These are phyloP conservation scores for Dipteronia dyeriana DNA, from an alignment of 345 rosid species.

Conservation along the genomic window DNA sequence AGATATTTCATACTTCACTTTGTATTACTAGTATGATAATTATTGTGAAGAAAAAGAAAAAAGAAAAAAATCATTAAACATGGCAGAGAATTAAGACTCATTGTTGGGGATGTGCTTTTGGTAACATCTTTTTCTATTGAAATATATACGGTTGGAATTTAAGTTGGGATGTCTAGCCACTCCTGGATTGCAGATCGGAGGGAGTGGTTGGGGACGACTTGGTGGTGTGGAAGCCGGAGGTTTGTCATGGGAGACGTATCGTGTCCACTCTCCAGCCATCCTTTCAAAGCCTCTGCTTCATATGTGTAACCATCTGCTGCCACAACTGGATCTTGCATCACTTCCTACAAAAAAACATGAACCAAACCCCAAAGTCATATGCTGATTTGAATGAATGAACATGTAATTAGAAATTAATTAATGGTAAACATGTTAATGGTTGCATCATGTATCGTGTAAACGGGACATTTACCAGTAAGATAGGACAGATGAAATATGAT, in stretches of 20 bases:
- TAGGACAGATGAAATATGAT: slow-evolving; percentile 45
- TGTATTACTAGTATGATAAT: no score
- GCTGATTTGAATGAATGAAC: neutral
- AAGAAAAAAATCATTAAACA: no score
- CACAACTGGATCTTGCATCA: slow-evolving; percentile 76
- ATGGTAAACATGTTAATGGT: neutral
- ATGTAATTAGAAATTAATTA: neutral
- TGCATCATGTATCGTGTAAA: neutral
- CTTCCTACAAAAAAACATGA: slow-evolving; percentile 47
- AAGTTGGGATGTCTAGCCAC: slow-evolving; percentile 28
- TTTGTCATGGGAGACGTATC: slow-evolving; percentile 72
- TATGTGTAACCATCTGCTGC: slow-evolving; percentile 90
- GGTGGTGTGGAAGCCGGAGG: slow-evolving; percentile 42
- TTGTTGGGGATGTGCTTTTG: no score
- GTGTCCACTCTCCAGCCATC: slow-evolving; percentile 73
- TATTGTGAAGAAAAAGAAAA: no score
- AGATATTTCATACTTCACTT: no score
- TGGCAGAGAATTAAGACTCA: no score
- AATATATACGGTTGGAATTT: slow-evolving; percentile 25
- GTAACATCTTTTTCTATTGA: no score
- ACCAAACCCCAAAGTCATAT: neutral
- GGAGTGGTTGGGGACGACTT: slow-evolving; percentile 64
- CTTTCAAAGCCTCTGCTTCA: slow-evolving; percentile 57
- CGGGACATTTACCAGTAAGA: slow-evolving; percentile 29
- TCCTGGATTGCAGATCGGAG: slow-evolving; percentile 75